A percentile compares a stretch with the other conserved stretches of the same genome.
Evolutionary conservation across 129 eudicot species (phyloP).

Genomic region (Silybum marianum): DNA sequence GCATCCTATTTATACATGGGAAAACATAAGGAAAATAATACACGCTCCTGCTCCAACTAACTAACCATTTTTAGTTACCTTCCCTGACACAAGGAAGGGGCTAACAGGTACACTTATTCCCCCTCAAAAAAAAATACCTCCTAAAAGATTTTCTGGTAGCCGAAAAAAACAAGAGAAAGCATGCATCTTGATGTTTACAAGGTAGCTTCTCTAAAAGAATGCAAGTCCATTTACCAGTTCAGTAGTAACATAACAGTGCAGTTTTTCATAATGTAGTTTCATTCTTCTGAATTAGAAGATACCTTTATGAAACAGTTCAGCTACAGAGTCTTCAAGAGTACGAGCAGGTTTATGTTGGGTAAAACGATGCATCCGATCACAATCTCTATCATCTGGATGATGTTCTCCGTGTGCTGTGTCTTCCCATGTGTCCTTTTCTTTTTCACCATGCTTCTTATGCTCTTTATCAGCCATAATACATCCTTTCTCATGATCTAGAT

Average conservation of each 20-base stretch:
- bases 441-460: conserved; percentile 43
- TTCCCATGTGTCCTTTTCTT: conserved; percentile 58
- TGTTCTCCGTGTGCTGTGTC: conserved; percentile 40
- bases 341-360: conserved; percentile 45
- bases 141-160: background rate
- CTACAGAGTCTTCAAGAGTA: conserved; percentile 56
- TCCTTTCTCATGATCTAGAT: conserved; percentile 48
- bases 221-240: background rate
- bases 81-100: background rate
- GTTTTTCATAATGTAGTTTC: background rate
- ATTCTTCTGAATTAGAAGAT: conserved; percentile 6
- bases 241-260: conserved; percentile 2
- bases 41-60: too few relatives aligned
- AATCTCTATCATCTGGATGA: conserved; percentile 44
- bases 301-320: conserved; percentile 65
- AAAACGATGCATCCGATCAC: conserved; percentile 36
- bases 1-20: too few relatives aligned
- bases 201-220: background rate
- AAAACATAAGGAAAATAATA: too few relatives aligned
- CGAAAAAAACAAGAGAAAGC: background rate
- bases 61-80: too few relatives aligned
- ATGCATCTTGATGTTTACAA: background rate
- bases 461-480: conserved; percentile 49
- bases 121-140: background rate
- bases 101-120: background rate